Percentiles rank a stretch among this genome's conserved stretches.
These are phyloP conservation scores for Starmerella ratchasimensis DNA, from an alignment of 805 yeast species.

Conservation along the genomic window DNA sequence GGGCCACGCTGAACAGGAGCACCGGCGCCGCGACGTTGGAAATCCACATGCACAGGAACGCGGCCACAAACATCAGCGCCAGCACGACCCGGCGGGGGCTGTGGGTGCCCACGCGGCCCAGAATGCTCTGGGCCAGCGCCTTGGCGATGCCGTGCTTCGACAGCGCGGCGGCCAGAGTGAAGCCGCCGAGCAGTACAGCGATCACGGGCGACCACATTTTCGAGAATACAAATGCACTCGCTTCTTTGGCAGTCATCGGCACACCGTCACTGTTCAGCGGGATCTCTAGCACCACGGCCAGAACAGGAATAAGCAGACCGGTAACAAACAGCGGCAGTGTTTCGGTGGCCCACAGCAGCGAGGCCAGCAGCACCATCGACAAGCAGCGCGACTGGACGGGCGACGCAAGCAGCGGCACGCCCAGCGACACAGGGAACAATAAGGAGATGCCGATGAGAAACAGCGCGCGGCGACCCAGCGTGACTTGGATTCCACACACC, in stretches of 20 bases:
- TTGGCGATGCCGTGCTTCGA: conserved; percentile 85
- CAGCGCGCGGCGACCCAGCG: neutral
- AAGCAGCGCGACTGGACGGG: conserved; percentile 68
- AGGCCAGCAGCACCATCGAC: conserved; percentile 68
- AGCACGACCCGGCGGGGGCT: conserved; percentile 58
- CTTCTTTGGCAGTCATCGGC: conserved; percentile 48
- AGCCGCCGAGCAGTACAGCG: conserved; percentile 81
- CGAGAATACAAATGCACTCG: conserved; percentile 64
- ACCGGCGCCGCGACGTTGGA: conserved; percentile 97
- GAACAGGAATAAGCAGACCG: conserved; percentile 65
- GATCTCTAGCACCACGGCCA: conserved; percentile 61
- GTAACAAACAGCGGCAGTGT: conserved; percentile 86
- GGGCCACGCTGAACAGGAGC: conserved; percentile 76
- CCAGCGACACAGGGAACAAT: conserved; percentile 37
- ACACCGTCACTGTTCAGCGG: conserved; percentile 22
- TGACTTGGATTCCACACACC: neutral
- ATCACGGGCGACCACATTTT: conserved; percentile 95
- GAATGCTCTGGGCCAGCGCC: conserved; percentile 64
- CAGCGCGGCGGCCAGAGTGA: conserved; percentile 85
- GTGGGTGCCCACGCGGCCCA: conserved; percentile 72
- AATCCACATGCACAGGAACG: conserved; percentile 87
- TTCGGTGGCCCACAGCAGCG: conserved; percentile 91
- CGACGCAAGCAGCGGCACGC: conserved; percentile 30
- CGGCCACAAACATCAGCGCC: conserved; percentile 73
- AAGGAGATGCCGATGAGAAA: conserved; percentile 34